These are phyloP conservation scores for Lactarius deliciosus DNA, from an alignment of 768 basidiomycete species.

Conservation along the genomic window DNA sequence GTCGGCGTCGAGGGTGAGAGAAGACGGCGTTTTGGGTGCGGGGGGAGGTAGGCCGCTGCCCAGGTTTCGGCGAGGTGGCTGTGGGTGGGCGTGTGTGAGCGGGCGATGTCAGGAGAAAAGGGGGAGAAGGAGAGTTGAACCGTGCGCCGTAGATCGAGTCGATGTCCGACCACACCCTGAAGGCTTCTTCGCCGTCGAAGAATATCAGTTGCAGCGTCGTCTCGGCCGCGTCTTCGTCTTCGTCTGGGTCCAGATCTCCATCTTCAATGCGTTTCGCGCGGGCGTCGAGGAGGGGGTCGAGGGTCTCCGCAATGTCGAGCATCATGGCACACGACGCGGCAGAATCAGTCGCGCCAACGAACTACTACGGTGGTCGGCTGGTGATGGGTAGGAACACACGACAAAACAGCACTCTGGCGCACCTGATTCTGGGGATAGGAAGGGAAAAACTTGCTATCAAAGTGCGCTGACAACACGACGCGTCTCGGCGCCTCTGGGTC, in stretches of 20 bases:
- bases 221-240: conserved; percentile 77
- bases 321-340: conserved; percentile 94
- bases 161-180: conserved; percentile 79
- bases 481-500: conserved; percentile 80
- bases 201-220: conserved; percentile 91
- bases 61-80: conserved; percentile 91
- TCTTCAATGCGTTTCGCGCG: conserved; percentile 55
- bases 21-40: conserved; percentile 58
- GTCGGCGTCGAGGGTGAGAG: conserved; percentile 43
- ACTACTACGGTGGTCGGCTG: conserved; percentile 48
- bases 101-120: not conserved
- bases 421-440: conserved; percentile 74
- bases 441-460: conserved; percentile 87
- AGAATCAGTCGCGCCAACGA: conserved; percentile 96
- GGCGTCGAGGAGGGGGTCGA: conserved; percentile 69
- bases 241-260: conserved; percentile 49
- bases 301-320: conserved; percentile 84
- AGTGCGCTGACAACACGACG: conserved; percentile 88
- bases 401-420: conserved; percentile 28
- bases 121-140: conserved; percentile 46
- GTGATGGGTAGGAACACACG: not conserved
- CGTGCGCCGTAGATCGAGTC: conserved; percentile 97
- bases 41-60: conserved; percentile 64
- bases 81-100: conserved; percentile 3
- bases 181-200: conserved; percentile 98